Base-by-base conservation (phyloP, 768 basidiomycete species). In the Candolleomyces aberdarensis region DNA sequence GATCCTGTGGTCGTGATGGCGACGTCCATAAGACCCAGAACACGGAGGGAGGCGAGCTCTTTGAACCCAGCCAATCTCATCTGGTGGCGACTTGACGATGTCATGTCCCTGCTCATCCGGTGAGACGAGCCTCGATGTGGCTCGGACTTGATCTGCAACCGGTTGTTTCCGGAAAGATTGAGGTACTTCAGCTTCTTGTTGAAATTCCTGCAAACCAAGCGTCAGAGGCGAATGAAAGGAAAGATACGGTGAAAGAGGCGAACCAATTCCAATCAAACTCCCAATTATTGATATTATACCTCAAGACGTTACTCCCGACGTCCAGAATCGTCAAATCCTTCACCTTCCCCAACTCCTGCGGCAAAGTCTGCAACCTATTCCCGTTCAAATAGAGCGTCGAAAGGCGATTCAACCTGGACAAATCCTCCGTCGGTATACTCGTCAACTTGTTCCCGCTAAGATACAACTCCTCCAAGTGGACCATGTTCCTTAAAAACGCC, bases 241-340 rank as follows among this genome's bases (percentile, higher is more conserved):
- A 11, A 7, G 60, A 36, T 29, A 44, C 39, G 43, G 48, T 49
- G 31, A 51, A 62, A 36, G 46, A 20, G 40, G 76, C 85, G 53
- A 64, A 96, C 96, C 97, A 98, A 71, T 99, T 98, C 96, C 96
- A 98, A 75, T 99, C 97, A 72, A 95, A 98, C 71, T 96, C 93
- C 89, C 89, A 95, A 69, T 99, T 99, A 66, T 93, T 91, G 66
- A 97, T 94, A 71, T 98, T 99, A 75, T 98, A 98, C 82, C 91
- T 93, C 74, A 99, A 78, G 57, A 86, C 74, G 71, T 99, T 99
- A 71, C 89, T 95, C 7, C 97, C 96, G 5, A 92, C 96, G 69
- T 99, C 97, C 65, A 99, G 79, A 36, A 91, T 85, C 57, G 81
- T 83, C 68, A 99, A 76, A 51, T 82, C 87, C 69, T 83, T 82